Evolutionary conservation across 768 basidiomycete genomes (phyloP), one percentile per base, ranked within the genome.

Genomic region (Dioszegia crocea): DNA sequence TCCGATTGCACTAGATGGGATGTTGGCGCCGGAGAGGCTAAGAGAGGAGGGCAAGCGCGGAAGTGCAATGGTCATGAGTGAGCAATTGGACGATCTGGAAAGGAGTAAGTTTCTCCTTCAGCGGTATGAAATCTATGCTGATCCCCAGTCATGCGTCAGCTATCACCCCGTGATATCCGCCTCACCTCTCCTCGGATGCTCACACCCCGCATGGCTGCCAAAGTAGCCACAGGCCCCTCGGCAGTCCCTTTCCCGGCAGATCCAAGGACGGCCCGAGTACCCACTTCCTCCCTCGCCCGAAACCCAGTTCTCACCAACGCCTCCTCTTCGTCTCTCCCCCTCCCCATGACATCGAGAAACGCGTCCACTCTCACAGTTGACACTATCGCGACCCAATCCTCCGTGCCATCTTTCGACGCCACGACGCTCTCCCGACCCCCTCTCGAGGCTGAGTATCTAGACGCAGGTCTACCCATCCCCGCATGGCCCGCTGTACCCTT

Each of bases 151-250:
- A 67, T 77, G 66, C 71, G 70, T n/a, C 60, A 64, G 45, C 43
- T 77, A 17, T 72, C 73, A 4, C 76, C 76, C 1, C 65, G 70
- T 6, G 76, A 77, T 29, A 70, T 76, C 33, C 63, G 73, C 30
- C 47, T 76, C 17, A 74, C 73, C 2, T 70, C 71, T 1, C 70
- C 68, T 4, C 56, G 68, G 23, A 39, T 64, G 36, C 44, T 70
- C 33, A 68, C 73, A 3, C 68, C 68, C 16, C 59, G 66, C 14
- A 71, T 69, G 67, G 67, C 67, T 4, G 59, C 65, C 17, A 74
- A 69, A 43, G 52, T 59, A 31, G 52, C 59, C 17, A 41, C 41
- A 17, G n/a, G n/a, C n/a, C n/a, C n/a, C n/a, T 41, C 26, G 30
- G 30, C 57, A 27, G 50, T 47, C 31, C 50, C 40, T 40, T 41